Evolutionary conservation across 2,329 filamentous ascomycete genomes (phyloP), one percentile per base, ranked within the genome.

Genomic region (Trichoderma simmonsii): DNA sequence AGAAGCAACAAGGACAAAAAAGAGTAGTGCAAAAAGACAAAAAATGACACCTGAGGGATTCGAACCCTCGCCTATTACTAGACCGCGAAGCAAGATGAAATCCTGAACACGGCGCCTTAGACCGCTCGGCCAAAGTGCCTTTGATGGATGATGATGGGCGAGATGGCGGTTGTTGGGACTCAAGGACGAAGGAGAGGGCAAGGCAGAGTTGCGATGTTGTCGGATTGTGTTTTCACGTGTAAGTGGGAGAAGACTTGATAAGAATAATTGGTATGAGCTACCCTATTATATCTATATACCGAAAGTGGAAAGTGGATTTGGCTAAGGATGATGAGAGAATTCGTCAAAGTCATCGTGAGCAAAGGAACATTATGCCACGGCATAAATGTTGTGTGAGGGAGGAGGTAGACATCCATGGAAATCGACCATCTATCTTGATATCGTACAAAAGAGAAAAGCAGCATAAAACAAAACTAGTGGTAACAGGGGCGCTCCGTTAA

Each of bases 41-140:
- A 62, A 62, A 54, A 12, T 70, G 67, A 70, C 67, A 70, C 67
- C 67, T 70, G 67, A 70, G 67, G 67, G 67, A 70, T 70, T 70
- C 67, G 67, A 70, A 70, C 67, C 67, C 67, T 70, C 67, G 67
- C 67, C 67, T 70, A 70, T 70, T 70, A 26, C 67, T 70, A 70
- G 67, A 70, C 67, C 67, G 67, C 67, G 67, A 70, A 54, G 30
- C 69, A 26, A 11, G 57, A 39, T 28, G 3, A 36, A 39, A 74
- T 62, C 67, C 67, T 70, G 67, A 70, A 70, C 67, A 70, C 67
- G 67, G 67, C 57, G 67, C 67, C 67, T 70, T 70, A 62, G 57
- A 70, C 67, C 67, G 30, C 57, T 70, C 67, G 67, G 67, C 67
- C 75, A 21, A 79, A 54, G 57, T 74, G 77, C 39, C 79, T 75